Evolutionary conservation across 441 rosid species (phyloP), one percentile per base, ranked within the genome.

Genomic region (Gossypium schwendimanii): DNA sequence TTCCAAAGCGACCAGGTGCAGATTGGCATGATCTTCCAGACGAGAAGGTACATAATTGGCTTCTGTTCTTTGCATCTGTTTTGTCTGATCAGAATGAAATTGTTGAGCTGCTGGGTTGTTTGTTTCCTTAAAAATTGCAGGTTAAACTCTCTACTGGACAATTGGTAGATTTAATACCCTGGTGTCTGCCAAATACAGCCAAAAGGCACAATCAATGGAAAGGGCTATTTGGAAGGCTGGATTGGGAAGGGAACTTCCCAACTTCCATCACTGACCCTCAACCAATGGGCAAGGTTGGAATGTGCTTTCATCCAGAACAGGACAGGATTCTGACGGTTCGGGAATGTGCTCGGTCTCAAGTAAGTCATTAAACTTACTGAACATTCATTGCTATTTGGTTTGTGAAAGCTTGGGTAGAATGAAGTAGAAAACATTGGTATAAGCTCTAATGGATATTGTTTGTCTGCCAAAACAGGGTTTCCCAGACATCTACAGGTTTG

Each of bases 291-390:
- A 91, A 86, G 79, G 97, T 94, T 8, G 98, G 98, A 59, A 85
- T 90, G 90, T 94, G 98, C 61, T 91, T 94, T 75, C 93, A 91
- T 76, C 98, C 98, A 6, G 96, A 90, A 1, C 97, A 94, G 81
- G 96, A 91, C 71, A 76, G 98, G 50, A 91, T 94, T n/a, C 66
- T 91, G 33, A 85, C 93, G 0, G 97, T 91, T 71, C 96, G 97
- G 14, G 97, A 94, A 83, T 91, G 92, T 65, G 95, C 97, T 3
- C 84, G 96, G 66, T 94, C 97, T 68, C 96, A 94, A 79, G 97
- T 93, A 84, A 80, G 69, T 72, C 23, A 28, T 50, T 50, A 4
- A 50, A 61, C n/a, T 70, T 4, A 20, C 23, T 49, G 14, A 31
- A 15, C 59, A 65, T 18, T 20, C 49, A 63, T 63, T 18, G 50